Base-by-base conservation (phyloP, 2,329 filamentous ascomycete genomes). In the Coniochaeta pulveracea region DNA sequence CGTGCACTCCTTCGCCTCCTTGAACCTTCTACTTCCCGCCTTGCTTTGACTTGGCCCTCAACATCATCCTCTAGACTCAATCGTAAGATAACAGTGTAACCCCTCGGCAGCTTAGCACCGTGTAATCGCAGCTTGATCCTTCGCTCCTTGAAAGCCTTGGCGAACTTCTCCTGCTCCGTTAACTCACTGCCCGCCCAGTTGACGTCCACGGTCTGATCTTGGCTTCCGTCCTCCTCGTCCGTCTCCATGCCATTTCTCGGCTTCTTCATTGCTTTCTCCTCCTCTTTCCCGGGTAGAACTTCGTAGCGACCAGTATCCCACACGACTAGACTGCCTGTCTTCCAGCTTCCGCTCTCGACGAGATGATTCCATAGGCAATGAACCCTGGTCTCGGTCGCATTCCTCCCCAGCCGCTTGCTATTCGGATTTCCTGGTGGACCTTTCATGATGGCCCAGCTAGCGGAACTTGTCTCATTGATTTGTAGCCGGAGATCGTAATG, bases 401-500 rank as follows among this genome's bases (percentile, higher is more conserved):
- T 75, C 17, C 74, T 56, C 40, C 69, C 72, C 39, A 66, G 40
- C n/a, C 63, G 55, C 26, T 46, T 47, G 39, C 66, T 68, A 43
- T 76, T 75, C 5, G 69, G 61, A 76, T 63, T 0, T 72, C 74
- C 0, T 72, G 72, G 12, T 8, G 73, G 47, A 2, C 72, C 72
- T 45, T 76, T 78, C 71, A 75, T 76, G 41, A 77, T 63, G 1
- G 73, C 71, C 64, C 63, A 84, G 38, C 72, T 79, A 9, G 72
- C 66, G 17, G 75, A 77, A 46, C 77, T 82, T 1, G 69, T 67
- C 37, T 66, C 62, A 19, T 79, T 83, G 48, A 83, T 78, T 50
- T 84, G 78, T 12, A 84, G 58, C 3, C 79, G 64, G 14, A 84
- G 60, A 50, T 84, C 80, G 57, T 84, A 81, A 48, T 80, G 74